A percentile compares a stretch with the other conserved stretches of the same genome.
phyloP scores from a whole-genome alignment of 768 basidiomycete species.

The Tylopilus sp. region DNA sequence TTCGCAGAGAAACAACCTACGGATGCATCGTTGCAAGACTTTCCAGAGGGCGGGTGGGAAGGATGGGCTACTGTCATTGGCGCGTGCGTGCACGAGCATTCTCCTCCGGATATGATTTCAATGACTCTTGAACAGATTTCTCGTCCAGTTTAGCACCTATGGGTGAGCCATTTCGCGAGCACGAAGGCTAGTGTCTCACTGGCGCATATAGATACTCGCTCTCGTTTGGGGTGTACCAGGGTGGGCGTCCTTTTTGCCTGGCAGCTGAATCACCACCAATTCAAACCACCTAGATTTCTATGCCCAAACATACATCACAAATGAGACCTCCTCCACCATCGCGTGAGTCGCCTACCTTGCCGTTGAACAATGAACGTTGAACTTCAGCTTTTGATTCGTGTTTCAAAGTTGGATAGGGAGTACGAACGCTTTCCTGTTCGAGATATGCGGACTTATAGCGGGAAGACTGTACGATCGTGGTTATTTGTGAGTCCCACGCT shows the following conservation, averaged over 20 bases:
- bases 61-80: slow-evolving; percentile 32
- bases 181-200: too few relatives aligned
- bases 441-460: slow-evolving; percentile 42
- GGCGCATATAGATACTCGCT: slow-evolving; percentile 30
- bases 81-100: slow-evolving; percentile 19
- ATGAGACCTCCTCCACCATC: slow-evolving; percentile 37
- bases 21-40: slow-evolving; percentile 4
- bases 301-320: slow-evolving; percentile 34
- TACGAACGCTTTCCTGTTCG: slow-evolving; percentile 44
- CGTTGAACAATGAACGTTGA: too few relatives aligned
- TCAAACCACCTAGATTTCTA: slow-evolving; percentile 35
- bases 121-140: slow-evolving; percentile 25
- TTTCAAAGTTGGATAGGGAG: slow-evolving; percentile 44
- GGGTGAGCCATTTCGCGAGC: slow-evolving; percentile 23
- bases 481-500: slow-evolving; percentile 39
- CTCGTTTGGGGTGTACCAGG: slow-evolving; percentile 45
- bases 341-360: slow-evolving; percentile 28
- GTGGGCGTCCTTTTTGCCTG: slow-evolving; percentile 13
- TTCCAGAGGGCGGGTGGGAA: slow-evolving; percentile 28
- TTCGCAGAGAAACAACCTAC: neutral
- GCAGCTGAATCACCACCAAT: neutral
- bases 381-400: neutral
- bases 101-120: neutral
- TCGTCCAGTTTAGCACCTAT: slow-evolving; percentile 38
- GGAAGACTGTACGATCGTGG: slow-evolving; percentile 53